These are phyloP conservation scores for Talaromyces atroroseus DNA, from an alignment of 2,329 filamentous ascomycete species.

Conservation along the genomic window DNA sequence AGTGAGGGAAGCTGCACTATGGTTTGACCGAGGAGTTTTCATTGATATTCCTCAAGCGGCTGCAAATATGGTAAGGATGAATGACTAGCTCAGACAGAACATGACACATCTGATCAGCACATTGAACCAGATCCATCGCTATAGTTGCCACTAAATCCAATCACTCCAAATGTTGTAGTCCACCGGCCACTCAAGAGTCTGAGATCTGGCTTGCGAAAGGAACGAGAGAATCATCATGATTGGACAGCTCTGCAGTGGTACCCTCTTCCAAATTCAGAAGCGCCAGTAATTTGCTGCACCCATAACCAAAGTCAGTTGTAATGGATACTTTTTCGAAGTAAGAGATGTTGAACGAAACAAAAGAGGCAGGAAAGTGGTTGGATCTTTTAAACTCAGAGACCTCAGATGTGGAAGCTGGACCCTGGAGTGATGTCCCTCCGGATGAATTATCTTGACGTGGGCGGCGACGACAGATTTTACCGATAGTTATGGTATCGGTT, in stretches of 20 bases:
- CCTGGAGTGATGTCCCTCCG: neutral
- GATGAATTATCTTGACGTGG: conserved; percentile 30
- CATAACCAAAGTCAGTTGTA: neutral
- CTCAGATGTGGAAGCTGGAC: neutral
- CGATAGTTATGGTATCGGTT: conserved; percentile 26
- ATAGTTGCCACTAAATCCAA: neutral
- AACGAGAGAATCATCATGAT: neutral
- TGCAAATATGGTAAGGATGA: conserved; percentile 4
- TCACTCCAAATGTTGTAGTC: neutral
- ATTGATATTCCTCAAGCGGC: neutral
- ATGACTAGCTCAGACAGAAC: conserved; percentile 1
- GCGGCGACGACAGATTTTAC: conserved; percentile 24
- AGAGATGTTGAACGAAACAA: too few relatives aligned
- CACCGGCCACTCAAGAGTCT: neutral
- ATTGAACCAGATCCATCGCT: neutral
- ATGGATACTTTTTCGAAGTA: neutral
- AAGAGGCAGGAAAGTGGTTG: neutral
- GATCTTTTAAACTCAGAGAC: neutral
- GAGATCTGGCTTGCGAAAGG: neutral
- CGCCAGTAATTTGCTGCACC: neutral
- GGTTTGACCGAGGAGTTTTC: conserved; percentile 1
- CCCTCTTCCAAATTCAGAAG: neutral
- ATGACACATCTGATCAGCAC: neutral
- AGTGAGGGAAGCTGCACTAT: conserved; percentile 7
- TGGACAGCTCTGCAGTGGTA: neutral